These are phyloP conservation scores for Ceratocystis variospora DNA, from an alignment of 2,329 filamentous ascomycete species.

Conservation along the genomic window DNA sequence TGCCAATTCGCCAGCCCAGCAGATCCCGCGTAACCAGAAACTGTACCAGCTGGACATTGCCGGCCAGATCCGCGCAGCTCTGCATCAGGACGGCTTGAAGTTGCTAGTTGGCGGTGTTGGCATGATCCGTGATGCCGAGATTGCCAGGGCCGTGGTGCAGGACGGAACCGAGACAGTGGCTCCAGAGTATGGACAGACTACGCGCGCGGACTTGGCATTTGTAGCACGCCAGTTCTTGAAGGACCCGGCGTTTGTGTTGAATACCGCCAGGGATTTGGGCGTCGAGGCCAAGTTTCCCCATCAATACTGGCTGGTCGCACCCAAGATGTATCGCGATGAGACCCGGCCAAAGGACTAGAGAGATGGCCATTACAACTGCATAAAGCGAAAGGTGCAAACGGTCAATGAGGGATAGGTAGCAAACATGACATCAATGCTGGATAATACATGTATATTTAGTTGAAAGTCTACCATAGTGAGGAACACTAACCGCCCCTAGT, in stretches of 20 bases:
- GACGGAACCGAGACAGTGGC: slow-evolving; percentile 32
- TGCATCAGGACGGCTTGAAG: slow-evolving; percentile 35
- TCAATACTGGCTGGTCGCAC: slow-evolving; percentile 40
- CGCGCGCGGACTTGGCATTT: slow-evolving; percentile 55
- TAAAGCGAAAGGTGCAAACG: not conserved
- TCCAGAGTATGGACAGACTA: slow-evolving; percentile 28
- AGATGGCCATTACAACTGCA: too few relatives aligned
- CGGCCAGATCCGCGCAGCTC: slow-evolving; percentile 52
- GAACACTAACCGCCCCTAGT: not conserved
- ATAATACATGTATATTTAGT: not conserved
- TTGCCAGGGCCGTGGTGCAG: slow-evolving; percentile 48
- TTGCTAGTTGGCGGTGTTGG: slow-evolving; percentile 65
- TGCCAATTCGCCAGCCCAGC: slow-evolving; percentile 50
- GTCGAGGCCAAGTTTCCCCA: slow-evolving; percentile 58
- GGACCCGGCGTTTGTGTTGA: slow-evolving; percentile 65
- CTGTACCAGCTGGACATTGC: slow-evolving; percentile 66
- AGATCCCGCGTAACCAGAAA: slow-evolving; percentile 46
- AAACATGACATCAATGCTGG: not conserved
- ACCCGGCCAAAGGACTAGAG: not conserved
- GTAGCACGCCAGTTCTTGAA: slow-evolving; percentile 66
- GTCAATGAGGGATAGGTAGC: not conserved
- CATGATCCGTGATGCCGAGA: slow-evolving; percentile 52
- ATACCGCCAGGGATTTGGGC: slow-evolving; percentile 56
- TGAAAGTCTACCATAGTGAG: not conserved
- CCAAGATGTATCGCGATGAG: slow-evolving; percentile 19